Conservation (phyloP, 306 rosid species). For the Cyclanthera cordifolia region DNA sequence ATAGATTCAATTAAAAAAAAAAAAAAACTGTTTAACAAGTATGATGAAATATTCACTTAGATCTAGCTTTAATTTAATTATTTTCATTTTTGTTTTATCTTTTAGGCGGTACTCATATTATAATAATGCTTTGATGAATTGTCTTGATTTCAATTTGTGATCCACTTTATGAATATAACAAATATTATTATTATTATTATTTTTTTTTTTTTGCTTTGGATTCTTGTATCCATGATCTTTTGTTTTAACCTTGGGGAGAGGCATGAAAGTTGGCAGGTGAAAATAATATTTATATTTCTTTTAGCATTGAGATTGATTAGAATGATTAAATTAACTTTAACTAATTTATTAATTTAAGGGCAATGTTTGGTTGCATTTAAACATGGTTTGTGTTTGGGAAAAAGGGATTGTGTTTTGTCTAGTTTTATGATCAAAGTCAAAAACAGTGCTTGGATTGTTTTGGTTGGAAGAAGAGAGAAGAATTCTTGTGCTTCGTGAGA, state of each 20-base stretch:
- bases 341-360: background rate
- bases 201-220: background rate
- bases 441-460: constrained; percentile 5
- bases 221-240: background rate
- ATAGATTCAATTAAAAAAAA: background rate
- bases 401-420: background rate
- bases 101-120: background rate
- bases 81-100: background rate
- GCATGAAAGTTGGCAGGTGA: background rate
- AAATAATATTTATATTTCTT: background rate
- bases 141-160: constrained; percentile 18
- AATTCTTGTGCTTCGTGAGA: constrained; percentile 46
- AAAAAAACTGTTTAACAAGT: too few species aligned
- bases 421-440: constrained; percentile 1
- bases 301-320: background rate
- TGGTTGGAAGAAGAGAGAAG: constrained; percentile 22
- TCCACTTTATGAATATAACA: too few species aligned
- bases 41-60: background rate
- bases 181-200: background rate
- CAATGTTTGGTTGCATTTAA: background rate
- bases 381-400: background rate
- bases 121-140: background rate
- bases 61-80: background rate
- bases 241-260: background rate
- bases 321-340: background rate